These are phyloP conservation scores for Hypoxylon cercidicola DNA, from an alignment of 495 filamentous ascomycete species.

Conservation along the genomic window DNA sequence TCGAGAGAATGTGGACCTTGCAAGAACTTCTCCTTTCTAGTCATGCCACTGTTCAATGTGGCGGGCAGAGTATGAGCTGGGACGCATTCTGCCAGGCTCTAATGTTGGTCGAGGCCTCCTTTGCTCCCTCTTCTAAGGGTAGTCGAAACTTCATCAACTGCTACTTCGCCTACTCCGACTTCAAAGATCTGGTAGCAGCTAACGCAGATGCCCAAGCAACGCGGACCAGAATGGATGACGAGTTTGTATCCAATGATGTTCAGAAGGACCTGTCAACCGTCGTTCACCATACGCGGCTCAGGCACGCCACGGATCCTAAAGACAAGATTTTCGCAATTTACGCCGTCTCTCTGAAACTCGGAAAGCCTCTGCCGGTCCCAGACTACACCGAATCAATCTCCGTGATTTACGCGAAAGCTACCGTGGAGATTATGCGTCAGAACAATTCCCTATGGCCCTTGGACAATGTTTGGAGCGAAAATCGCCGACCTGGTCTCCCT, in stretches of 20 bases:
- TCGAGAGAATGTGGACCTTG: constrained; percentile 33
- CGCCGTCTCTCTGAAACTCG: constrained; percentile 14
- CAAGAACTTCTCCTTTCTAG: constrained; percentile 33
- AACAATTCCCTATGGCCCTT: constrained; percentile 4
- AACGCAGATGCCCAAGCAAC: neutral
- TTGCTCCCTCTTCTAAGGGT: constrained; percentile 2
- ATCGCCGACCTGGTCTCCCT: neutral
- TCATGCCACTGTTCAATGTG: constrained; percentile 17
- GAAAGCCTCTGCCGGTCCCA: constrained; percentile 1
- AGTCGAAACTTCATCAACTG: neutral
- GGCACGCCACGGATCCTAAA: constrained; percentile 6
- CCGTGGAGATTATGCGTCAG: constrained; percentile 10
- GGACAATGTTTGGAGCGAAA: constrained; percentile 1
- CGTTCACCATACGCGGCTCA: neutral
- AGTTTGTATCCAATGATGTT: neutral
- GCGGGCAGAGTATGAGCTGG: constrained; percentile 4
- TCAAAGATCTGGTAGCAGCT: constrained; percentile 10
- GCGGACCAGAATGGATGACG: neutral
- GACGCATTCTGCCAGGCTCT: constrained; percentile 26
- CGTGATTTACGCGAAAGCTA: constrained; percentile 1
- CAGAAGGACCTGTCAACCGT: neutral
- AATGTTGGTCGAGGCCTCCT: constrained; percentile 16
- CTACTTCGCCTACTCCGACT: neutral
- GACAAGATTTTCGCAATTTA: constrained; percentile 20
- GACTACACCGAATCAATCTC: constrained; percentile 10